Percentiles rank a stretch among this genome's conserved stretches.
phyloP scores from a whole-genome alignment of 2,329 filamentous ascomycete genomes.

The Chaetomiaceae sp. region DNA sequence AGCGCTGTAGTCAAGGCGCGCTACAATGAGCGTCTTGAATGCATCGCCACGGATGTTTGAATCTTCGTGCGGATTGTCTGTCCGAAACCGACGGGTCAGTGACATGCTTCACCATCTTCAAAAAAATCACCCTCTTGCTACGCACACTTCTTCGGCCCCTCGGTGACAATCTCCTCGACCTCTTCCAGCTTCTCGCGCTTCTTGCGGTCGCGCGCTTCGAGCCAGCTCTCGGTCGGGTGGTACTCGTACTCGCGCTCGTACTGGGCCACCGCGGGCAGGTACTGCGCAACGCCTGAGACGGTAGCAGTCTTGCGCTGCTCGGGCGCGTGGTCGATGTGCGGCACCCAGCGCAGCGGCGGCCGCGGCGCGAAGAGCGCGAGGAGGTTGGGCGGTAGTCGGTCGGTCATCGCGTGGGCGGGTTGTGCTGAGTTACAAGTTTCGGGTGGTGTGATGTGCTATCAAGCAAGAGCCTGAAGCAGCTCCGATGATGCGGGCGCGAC shows the following conservation, averaged over 20 bases:
- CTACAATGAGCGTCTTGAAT: slow-evolving; percentile 91
- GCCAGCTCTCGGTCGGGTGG: slow-evolving; percentile 83
- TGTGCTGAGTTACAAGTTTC: too few species aligned
- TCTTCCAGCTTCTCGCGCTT: slow-evolving; percentile 71
- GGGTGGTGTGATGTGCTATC: too few species aligned
- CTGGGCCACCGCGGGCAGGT: slow-evolving; percentile 64
- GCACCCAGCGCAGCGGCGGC: slow-evolving; percentile 83
- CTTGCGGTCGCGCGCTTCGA: slow-evolving; percentile 78
- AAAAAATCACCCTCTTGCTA: background rate
- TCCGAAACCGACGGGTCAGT: background rate
- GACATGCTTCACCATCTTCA: background rate
- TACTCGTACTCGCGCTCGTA: slow-evolving; percentile 76
- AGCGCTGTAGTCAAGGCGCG: slow-evolving; percentile 81
- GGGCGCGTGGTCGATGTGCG: slow-evolving; percentile 73
- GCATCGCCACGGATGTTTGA: slow-evolving; percentile 86
- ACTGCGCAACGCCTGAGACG: slow-evolving; percentile 68
- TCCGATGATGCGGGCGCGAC: background rate
- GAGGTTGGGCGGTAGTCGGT: slow-evolving; percentile 89
- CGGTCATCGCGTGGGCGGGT: slow-evolving; percentile 62
- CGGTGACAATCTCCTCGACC: slow-evolving; percentile 56
- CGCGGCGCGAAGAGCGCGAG: slow-evolving; percentile 92
- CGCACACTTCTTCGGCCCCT: slow-evolving; percentile 59
- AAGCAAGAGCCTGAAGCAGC: too few species aligned
- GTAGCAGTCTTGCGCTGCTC: slow-evolving; percentile 71
- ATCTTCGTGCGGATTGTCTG: slow-evolving; percentile 78